Evolutionary conservation across 331 rosid species (phyloP), one percentile per base, ranked within the genome.

Genomic region (Pyracantha coccinea): DNA sequence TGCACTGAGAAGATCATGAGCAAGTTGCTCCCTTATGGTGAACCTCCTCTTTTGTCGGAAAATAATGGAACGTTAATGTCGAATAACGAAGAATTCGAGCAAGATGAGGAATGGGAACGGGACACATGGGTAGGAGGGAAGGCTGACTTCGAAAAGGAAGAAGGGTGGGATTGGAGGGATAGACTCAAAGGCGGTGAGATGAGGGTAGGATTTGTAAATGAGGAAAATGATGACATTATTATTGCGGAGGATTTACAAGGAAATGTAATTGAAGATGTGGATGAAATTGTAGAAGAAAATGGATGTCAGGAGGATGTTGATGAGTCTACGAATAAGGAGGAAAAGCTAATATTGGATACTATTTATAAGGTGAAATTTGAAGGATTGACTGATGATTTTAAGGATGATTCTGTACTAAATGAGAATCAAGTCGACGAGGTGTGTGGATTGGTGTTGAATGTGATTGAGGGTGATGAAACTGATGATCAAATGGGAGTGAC

Each of bases 1-100:
- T 90, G 86, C 74, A 68, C 91, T 15, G 81, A 82, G 71, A 82
- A 38, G 61, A 63, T 94, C 14, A 87, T 91, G 99, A 82, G 79
- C 29, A 84, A 67, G 77, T 76, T 92, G 76, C 87, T 94, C 7
- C 95, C 95, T 12, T 61, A 27, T 27, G 20, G 47, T 31, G 83
- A 82, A 60, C 66, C 28, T 0, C 45, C 73, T 21, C 17, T 15
- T 38, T 20, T 11, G 29, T 41, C 28, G 7, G 52, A 14, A 5
- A 32, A 60, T 20, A 27, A 72, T 16, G 13, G 16, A 2, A 25
- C 27, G 8, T 32, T 21, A 4, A 54, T 71, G 53, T 21, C 7
- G 4, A 32, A 72, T 11, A 9, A 57, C 14, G 63, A 60, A n/a
- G 84, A 68, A 29, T 72, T 79, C 10, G 52, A 58, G n/a, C 73